A percentile compares a stretch with the other conserved stretches of the same genome.
Evolutionary conservation across 352 stramenopile species (phyloP).

Genomic region (Phytophthora hibernalis): DNA sequence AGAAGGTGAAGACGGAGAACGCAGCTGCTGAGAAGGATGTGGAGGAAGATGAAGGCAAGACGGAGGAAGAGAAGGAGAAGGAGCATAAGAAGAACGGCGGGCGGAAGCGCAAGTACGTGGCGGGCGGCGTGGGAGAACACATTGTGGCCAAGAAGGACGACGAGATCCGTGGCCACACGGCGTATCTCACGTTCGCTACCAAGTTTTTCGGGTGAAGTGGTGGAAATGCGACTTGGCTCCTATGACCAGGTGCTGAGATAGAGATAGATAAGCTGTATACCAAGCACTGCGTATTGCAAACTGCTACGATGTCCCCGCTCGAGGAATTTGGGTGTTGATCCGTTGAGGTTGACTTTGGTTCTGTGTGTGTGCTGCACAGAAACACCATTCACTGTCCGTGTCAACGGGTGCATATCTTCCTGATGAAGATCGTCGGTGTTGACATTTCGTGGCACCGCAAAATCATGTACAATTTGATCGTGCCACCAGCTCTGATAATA

Average conservation of each 20-base stretch:
- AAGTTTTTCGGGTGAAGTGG: conserved; percentile 74
- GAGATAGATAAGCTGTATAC: conserved; percentile 40
- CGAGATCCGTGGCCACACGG: conserved; percentile 88
- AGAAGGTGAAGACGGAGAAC: conserved; percentile 32
- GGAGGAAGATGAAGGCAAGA: conserved; percentile 17
- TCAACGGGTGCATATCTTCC: too few relatives aligned
- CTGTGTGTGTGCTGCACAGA: too few relatives aligned
- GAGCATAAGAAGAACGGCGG: conserved; percentile 39
- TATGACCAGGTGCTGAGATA: conserved; percentile 16
- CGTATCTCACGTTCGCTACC: conserved; percentile 87
- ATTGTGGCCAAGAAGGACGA: conserved; percentile 87
- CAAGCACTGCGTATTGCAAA: conserved; percentile 26
- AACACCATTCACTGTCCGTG: too few relatives aligned
- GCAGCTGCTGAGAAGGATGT: conserved; percentile 13
- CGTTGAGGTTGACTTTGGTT: too few relatives aligned
- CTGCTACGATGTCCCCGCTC: neutral
- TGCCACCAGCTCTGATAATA: too few relatives aligned
- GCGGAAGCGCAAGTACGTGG: conserved; percentile 66
- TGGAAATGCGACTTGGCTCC: neutral
- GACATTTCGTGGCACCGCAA: too few relatives aligned
- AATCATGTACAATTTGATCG: too few relatives aligned
- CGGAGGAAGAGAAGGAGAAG: conserved; percentile 35
- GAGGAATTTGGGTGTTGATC: too few relatives aligned
- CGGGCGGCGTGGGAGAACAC: conserved; percentile 59
- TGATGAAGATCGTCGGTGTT: too few relatives aligned